Conservation (phyloP, 495 filamentous ascomycete genomes). For the Trichoderma erinaceum region DNA sequence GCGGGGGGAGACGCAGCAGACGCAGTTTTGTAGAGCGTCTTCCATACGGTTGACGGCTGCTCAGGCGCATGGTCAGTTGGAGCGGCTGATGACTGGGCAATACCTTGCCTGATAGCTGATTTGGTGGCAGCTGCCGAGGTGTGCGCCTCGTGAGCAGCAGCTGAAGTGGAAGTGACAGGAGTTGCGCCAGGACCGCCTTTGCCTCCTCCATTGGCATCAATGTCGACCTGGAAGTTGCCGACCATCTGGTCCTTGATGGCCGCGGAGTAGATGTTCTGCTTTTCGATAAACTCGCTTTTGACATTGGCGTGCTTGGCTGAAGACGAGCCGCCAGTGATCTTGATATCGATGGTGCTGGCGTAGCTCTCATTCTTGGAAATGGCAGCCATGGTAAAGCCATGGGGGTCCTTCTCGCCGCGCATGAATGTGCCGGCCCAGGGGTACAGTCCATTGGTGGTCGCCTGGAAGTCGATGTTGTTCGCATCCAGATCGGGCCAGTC, state of each 20-base stretch:
- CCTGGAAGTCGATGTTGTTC: constrained; percentile 3
- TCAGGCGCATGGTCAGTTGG: not conserved
- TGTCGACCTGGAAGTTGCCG: constrained; percentile 11
- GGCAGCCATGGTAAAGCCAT: not conserved
- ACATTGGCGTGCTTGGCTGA: not conserved
- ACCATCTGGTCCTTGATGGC: constrained; percentile 8
- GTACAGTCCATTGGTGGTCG: constrained; percentile 12
- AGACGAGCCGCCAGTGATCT: not conserved
- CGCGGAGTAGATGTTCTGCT: constrained; percentile 10
- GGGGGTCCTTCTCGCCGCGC: not conserved
- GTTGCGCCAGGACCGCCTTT: not conserved
- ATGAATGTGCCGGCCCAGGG: constrained; percentile 10
- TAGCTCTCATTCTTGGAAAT: constrained; percentile 15
- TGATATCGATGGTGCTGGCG: constrained; percentile 15
- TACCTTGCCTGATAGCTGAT: not conserved
- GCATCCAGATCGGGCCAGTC: constrained; percentile 60
- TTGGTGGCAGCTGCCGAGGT: not conserved
- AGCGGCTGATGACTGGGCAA: not conserved
- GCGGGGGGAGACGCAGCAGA: not conserved
- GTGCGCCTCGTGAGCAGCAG: not conserved
- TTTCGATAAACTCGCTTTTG: not conserved
- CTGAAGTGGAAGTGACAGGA: constrained; percentile 20
- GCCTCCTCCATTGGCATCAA: constrained; percentile 2
- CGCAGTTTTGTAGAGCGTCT: not conserved
- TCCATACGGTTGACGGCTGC: not conserved